These are phyloP conservation scores for Asterionellopsis glacialis DNA, from an alignment of 108 stramenopile species.

Conservation along the genomic window DNA sequence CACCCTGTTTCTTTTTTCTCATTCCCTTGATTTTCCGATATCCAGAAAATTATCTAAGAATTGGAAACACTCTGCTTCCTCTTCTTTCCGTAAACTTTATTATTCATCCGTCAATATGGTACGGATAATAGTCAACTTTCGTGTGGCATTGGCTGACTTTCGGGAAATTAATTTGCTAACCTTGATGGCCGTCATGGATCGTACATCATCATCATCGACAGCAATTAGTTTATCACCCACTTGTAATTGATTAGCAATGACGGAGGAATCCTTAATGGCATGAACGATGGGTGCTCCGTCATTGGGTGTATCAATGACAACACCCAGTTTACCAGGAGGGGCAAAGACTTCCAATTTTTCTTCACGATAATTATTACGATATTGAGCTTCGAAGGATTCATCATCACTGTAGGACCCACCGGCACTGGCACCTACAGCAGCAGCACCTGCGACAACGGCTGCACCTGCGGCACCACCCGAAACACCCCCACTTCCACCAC, in stretches of 20 bases:
- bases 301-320: constrained; percentile 88
- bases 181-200: constrained; percentile 87
- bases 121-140: constrained; percentile 77
- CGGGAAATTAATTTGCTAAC: constrained; percentile 81
- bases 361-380: constrained; percentile 48
- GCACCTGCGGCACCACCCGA: constrained; percentile 51
- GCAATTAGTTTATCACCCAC: constrained; percentile 87
- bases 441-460: constrained; percentile 37
- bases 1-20: too few relatives aligned
- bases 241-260: constrained; percentile 67
- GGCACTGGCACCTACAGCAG: constrained; percentile 20
- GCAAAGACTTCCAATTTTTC: constrained; percentile 74
- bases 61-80: too few relatives aligned
- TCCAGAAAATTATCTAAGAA: too few relatives aligned
- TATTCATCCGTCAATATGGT: constrained; percentile 20
- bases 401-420: constrained; percentile 17
- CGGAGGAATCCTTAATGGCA: constrained; percentile 80
- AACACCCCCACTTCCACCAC: background rate
- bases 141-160: constrained; percentile 70
- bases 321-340: constrained; percentile 84
- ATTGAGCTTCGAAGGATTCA: constrained; percentile 17
- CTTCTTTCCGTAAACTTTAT: too few relatives aligned
- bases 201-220: constrained; percentile 85
- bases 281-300: constrained; percentile 84
- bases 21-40: too few relatives aligned